Evolutionary conservation across 2,329 filamentous ascomycete genomes (phyloP).

Genomic region (Colletotrichum camelliae): DNA sequence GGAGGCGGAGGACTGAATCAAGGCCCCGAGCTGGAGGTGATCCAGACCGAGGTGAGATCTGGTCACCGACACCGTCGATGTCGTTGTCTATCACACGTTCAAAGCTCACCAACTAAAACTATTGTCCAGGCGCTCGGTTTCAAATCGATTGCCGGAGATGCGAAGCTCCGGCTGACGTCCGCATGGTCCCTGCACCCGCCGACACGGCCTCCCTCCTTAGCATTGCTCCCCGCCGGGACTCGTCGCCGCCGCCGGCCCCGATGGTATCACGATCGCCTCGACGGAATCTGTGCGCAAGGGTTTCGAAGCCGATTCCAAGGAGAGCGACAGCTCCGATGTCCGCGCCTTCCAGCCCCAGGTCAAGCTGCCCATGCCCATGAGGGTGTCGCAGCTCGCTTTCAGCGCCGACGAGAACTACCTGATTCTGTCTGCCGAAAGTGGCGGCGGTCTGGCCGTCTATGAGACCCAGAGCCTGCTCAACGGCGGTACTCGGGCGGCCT

Average conservation of each 20-base stretch:
- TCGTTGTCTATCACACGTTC: not conserved
- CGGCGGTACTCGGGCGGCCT: slow-evolving; percentile 69
- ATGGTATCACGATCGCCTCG: slow-evolving; percentile 75
- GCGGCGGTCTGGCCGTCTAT: slow-evolving; percentile 85
- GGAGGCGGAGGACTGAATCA: slow-evolving; percentile 42
- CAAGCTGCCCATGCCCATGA: slow-evolving; percentile 73
- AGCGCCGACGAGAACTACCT: slow-evolving; percentile 88
- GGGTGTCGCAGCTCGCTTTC: slow-evolving; percentile 88
- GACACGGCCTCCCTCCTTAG: slow-evolving; percentile 83
- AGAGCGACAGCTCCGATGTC: slow-evolving; percentile 67
- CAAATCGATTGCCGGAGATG: slow-evolving; percentile 77
- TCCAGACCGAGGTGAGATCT: slow-evolving; percentile 77
- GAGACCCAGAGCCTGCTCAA: slow-evolving; percentile 72
- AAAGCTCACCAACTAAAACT: slow-evolving; percentile 24
- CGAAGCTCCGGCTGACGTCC: slow-evolving; percentile 80
- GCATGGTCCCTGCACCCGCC: slow-evolving; percentile 80
- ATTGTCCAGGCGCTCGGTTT: slow-evolving; percentile 74
- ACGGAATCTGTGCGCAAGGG: slow-evolving; percentile 81
- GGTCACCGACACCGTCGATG: slow-evolving; percentile 23
- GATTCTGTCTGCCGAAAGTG: slow-evolving; percentile 80
- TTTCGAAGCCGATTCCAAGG: slow-evolving; percentile 63
- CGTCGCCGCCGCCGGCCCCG: slow-evolving; percentile 85
- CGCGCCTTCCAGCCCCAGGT: slow-evolving; percentile 76
- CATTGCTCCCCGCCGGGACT: slow-evolving; percentile 80
- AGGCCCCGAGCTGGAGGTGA: slow-evolving; percentile 75